Percentiles rank a stretch among this genome's conserved stretches.
Evolutionary conservation across 306 rosid genomes (phyloP).

Genomic region (Prinsepia uniflora): DNA sequence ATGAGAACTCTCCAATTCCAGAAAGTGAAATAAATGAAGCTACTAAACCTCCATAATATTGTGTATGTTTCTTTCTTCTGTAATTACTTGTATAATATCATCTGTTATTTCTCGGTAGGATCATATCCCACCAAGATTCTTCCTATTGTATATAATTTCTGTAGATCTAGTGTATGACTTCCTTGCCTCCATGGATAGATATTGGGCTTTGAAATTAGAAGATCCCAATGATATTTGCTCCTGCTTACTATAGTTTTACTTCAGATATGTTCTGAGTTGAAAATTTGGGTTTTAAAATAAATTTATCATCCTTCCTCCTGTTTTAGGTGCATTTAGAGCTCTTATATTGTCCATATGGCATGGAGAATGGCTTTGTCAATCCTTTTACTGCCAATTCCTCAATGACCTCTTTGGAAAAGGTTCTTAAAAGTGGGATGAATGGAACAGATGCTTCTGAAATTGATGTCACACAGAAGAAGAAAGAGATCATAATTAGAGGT

Average conservation of each 20-base stretch:
- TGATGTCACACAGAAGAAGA: slow-evolving; percentile 58
- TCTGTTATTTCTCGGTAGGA: no score
- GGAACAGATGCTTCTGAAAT: slow-evolving; percentile 60
- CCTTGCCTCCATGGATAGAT: neutral
- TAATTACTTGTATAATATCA: no score
- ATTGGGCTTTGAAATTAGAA: neutral
- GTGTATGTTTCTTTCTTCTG: no score
- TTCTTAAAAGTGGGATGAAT: slow-evolving; percentile 54
- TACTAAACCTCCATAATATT: no score
- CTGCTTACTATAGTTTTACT: neutral
- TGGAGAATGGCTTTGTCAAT: slow-evolving; percentile 64
- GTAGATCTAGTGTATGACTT: neutral
- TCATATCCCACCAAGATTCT: no score
- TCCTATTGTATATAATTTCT: no score
- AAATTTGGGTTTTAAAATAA: neutral
- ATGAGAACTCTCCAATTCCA: no score
- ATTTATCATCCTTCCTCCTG: slow-evolving; percentile 17
- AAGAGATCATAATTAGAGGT: slow-evolving; percentile 87
- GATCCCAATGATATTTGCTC: neutral
- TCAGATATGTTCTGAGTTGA: neutral
- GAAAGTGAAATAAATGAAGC: no score
- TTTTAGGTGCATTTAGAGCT: slow-evolving; percentile 92
- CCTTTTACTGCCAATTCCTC: slow-evolving; percentile 62
- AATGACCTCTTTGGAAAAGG: slow-evolving; percentile 87
- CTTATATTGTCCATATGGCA: slow-evolving; percentile 76